Evolutionary conservation across 495 filamentous ascomycete species (phyloP).

Genomic region (Daldinia loculata): DNA sequence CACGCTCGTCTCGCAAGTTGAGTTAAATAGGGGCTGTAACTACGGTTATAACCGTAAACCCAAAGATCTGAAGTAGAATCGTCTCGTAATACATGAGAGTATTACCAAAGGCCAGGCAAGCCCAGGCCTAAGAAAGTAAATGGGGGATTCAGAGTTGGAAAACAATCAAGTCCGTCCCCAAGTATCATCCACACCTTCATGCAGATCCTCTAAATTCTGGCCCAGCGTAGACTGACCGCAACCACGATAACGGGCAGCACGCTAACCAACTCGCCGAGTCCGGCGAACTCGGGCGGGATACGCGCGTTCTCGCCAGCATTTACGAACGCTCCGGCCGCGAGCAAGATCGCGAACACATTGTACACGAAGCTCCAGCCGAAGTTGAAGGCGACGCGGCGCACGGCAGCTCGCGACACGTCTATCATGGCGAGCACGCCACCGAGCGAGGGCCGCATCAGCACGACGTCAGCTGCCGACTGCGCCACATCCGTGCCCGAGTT

Average conservation of each 20-base stretch:
- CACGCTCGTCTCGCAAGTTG: background rate
- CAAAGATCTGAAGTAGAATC: background rate
- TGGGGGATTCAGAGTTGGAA: background rate
- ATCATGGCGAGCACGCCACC: constrained; percentile 66
- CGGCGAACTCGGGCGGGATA: constrained; percentile 78
- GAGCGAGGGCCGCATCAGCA: constrained; percentile 69
- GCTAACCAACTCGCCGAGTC: constrained; percentile 79
- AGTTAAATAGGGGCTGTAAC: background rate
- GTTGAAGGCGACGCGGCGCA: constrained; percentile 70
- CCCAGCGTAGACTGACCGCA: constrained; percentile 51
- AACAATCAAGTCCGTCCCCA: background rate
- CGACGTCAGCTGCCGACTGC: constrained; percentile 71
- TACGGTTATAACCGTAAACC: background rate
- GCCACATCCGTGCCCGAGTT: constrained; percentile 70
- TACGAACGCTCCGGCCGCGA: constrained; percentile 75
- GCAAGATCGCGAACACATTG: constrained; percentile 74
- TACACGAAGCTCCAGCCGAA: constrained; percentile 79
- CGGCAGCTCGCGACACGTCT: constrained; percentile 63
- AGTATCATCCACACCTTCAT: background rate
- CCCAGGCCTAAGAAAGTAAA: background rate
- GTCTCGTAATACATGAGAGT: background rate
- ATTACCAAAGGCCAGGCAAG: background rate
- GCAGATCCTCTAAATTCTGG: constrained; percentile 25
- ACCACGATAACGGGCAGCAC: constrained; percentile 76
- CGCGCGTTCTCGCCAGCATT: constrained; percentile 49